Conservation (phyloP, 805 yeast species). For the Pichia sporocuriosa region DNA sequence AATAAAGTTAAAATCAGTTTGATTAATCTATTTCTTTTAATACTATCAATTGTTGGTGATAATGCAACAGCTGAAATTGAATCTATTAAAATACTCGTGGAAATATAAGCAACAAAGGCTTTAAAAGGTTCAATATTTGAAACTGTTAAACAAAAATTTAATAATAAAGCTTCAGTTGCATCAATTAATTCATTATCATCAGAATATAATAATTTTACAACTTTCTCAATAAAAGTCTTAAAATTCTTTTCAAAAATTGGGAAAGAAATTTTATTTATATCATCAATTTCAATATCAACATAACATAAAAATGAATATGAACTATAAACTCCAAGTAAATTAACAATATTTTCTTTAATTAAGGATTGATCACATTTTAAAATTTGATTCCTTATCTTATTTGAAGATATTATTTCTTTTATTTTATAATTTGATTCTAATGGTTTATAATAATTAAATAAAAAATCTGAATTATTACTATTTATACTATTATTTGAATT, state of each 20-base stretch:
- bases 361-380: conserved; percentile 2
- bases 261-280: conserved; percentile 6
- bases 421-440: neutral
- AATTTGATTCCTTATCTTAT: neutral
- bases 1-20: conserved; percentile 35
- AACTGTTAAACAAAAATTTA: conserved; percentile 29
- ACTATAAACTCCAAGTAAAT: conserved; percentile 27
- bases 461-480: neutral
- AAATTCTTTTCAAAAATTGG: conserved; percentile 18
- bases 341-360: conserved; percentile 19
- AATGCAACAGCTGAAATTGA: conserved; percentile 29
- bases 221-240: conserved; percentile 23
- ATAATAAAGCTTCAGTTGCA: conserved; percentile 32
- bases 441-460: too few species aligned
- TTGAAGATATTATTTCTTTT: neutral
- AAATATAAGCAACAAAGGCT: conserved; percentile 33
- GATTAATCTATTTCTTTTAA: conserved; percentile 28
- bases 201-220: conserved; percentile 34
- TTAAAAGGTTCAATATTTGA: conserved; percentile 25
- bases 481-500: too few species aligned
- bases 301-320: conserved; percentile 31
- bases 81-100: conserved; percentile 33
- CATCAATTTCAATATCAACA: conserved; percentile 8
- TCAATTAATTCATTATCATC: conserved; percentile 29
- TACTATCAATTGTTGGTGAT: conserved; percentile 19